Conservation (phyloP, 2,329 filamentous ascomycete species). For the Fusarium pininemorale region DNA sequence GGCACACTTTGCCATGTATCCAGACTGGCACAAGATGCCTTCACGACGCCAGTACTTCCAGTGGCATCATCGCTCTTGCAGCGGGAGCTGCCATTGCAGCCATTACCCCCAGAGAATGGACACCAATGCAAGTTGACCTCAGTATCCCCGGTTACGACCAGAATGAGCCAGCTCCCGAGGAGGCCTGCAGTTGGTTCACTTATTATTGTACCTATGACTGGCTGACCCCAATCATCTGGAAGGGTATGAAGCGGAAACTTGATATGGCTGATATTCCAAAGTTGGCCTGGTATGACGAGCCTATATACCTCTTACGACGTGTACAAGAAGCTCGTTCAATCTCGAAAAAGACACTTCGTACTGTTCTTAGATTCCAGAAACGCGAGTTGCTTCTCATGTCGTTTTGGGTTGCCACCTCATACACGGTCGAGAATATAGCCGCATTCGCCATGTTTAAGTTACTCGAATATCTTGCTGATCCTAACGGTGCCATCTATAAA, state of each 20-base stretch:
- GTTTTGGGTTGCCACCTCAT: slow-evolving; percentile 50
- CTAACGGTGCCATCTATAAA: slow-evolving; percentile 54
- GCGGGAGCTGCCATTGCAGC: slow-evolving; percentile 53
- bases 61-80: slow-evolving; percentile 49
- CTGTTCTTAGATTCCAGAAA: slow-evolving; percentile 55
- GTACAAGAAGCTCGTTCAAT: slow-evolving; percentile 55
- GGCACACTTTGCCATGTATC: slow-evolving; percentile 56
- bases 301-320: slow-evolving; percentile 56
- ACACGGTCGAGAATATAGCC: slow-evolving; percentile 58
- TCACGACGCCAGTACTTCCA: slow-evolving; percentile 45
- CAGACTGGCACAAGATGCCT: slow-evolving; percentile 47
- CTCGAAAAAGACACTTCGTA: slow-evolving; percentile 56
- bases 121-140: slow-evolving; percentile 53
- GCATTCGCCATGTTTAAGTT: slow-evolving; percentile 64
- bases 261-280: slow-evolving; percentile 58
- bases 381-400: slow-evolving; percentile 57
- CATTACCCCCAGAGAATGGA: slow-evolving; percentile 61
- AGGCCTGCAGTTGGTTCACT: slow-evolving; percentile 63
- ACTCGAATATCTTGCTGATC: slow-evolving; percentile 60
- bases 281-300: slow-evolving; percentile 66
- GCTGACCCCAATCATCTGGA: slow-evolving; percentile 60
- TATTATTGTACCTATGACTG: slow-evolving; percentile 63
- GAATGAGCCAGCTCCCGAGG: slow-evolving; percentile 59
- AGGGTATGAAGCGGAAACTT: slow-evolving; percentile 55
- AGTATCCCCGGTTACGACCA: slow-evolving; percentile 51